Conservation (phyloP, 108 stramenopile genomes). For the Skeletonema tropicum region DNA sequence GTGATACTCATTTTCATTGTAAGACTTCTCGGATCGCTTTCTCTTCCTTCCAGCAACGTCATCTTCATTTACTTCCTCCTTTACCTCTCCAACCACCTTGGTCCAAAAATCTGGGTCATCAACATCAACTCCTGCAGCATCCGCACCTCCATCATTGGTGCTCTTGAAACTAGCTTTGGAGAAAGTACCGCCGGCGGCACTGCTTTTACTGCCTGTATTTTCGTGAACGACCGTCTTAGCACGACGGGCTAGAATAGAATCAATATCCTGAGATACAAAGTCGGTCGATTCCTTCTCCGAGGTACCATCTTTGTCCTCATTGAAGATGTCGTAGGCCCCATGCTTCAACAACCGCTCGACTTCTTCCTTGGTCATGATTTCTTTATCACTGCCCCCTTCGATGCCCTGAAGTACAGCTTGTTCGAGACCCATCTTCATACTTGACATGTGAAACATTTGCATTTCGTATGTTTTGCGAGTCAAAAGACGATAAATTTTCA, state of each 20-base stretch:
- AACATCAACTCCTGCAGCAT: constrained; percentile 44
- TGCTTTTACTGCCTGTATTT: constrained; percentile 71
- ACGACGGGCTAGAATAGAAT: constrained; percentile 80
- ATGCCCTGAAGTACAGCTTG: constrained; percentile 96
- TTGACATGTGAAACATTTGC: constrained; percentile 98
- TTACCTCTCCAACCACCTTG: constrained; percentile 81
- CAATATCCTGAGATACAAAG: constrained; percentile 85
- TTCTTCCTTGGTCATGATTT: constrained; percentile 82
- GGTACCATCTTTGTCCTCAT: constrained; percentile 81
- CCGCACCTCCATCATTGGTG: constrained; percentile 41
- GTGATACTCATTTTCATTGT: constrained; percentile 60
- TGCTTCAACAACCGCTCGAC: constrained; percentile 80
- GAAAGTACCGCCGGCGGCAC: constrained; percentile 88
- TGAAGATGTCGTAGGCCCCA: constrained; percentile 92
- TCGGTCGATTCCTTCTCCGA: constrained; percentile 83
- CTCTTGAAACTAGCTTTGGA: constrained; percentile 91
- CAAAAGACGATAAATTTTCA: constrained; percentile 89
- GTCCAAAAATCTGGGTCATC: constrained; percentile 97
- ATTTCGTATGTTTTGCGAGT: constrained; percentile 96
- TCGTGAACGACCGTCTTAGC: constrained; percentile 82
- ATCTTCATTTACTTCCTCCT: constrained; percentile 45
- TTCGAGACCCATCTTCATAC: constrained; percentile 98
- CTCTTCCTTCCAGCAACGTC: constrained; percentile 52
- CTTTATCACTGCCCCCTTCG: constrained; percentile 65
- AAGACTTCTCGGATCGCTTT: constrained; percentile 58